Base-by-base conservation (phyloP, 345 rosid species). In the Rhodomyrtus tomentosa region DNA sequence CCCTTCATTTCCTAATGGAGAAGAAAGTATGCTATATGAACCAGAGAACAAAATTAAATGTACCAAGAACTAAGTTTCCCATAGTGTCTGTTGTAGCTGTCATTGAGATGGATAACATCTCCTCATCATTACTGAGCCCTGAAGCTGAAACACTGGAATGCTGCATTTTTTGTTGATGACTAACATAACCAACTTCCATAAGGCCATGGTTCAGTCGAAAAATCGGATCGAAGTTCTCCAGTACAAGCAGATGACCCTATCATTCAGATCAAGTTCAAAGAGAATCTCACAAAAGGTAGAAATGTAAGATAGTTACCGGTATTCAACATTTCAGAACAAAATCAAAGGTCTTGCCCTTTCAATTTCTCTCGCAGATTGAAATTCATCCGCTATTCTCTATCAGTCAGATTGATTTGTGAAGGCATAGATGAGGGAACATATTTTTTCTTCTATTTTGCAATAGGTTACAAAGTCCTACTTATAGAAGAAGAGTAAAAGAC, bases 21-120 rank as follows among this genome's bases (percentile, higher is more conserved):
- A 29, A 13, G 1, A 10, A 55, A 38, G 21, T 25, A 11, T 21
- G 68, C 32, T 81, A 38, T 56, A 2, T 54, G 72, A n/a, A 49
- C 53, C n/a, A 52, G 12, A 22, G 25, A 68, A 68, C 76, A 68
- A 68, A 68, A 68, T 20, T 68, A 76, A 50, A 49, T 87, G 87
- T 93, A 95, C 99, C 98, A 40, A 96, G 96, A 87, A 95, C 89
- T 82, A 96, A 96, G 89, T 93, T 94, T 88, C 96, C 98, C 54
- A 80, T 62, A 12, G 87, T 22, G 81, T 96, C 98, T 89, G 88
- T 92, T n/a, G 98, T 95, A 59, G 98, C 98, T 50, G 95, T 91
- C 99, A 95, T 96, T 82, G 98, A 94, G 85, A 96, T 85, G 86
- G 96, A 95, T 72, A 95, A 86, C 86, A 68, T 68, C 45, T 82